Evolutionary conservation across 495 filamentous ascomycete genomes (phyloP).

Genomic region (Friedmanniomyces simplex): DNA sequence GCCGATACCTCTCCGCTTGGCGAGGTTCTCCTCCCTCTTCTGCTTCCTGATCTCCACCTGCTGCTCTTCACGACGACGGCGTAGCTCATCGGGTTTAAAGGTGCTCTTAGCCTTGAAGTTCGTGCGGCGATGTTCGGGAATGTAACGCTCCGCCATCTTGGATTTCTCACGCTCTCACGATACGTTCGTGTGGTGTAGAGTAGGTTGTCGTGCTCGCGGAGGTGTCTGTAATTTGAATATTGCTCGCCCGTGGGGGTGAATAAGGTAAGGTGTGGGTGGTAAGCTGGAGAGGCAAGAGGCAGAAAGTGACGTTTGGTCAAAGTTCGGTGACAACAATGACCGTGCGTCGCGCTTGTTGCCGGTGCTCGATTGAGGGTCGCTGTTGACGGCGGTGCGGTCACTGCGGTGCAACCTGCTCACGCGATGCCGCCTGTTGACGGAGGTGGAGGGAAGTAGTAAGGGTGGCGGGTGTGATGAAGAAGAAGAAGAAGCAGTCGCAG

Average conservation of each 20-base stretch:
- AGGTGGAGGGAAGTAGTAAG: too few species aligned
- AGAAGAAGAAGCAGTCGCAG: too few species aligned
- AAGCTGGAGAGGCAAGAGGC: not conserved
- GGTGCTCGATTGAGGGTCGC: too few species aligned
- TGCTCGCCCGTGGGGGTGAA: constrained; percentile 4
- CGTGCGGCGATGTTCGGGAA: constrained; percentile 96
- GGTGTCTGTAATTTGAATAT: too few species aligned
- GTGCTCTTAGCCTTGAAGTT: constrained; percentile 98
- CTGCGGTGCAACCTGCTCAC: too few species aligned
- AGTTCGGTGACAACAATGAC: not conserved
- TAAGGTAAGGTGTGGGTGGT: not conserved
- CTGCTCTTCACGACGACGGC: constrained; percentile 95
- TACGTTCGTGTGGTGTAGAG: not conserved
- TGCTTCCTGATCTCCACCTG: constrained; percentile 98
- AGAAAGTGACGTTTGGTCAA: not conserved
- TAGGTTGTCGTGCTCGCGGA: not conserved
- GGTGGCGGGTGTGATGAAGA: too few species aligned
- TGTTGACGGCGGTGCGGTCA: too few species aligned
- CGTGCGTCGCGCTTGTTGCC: too few species aligned
- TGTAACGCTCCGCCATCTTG: constrained; percentile 91
- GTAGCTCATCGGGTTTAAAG: constrained; percentile 97
- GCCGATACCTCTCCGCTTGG: constrained; percentile 91
- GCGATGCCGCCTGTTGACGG: too few species aligned
- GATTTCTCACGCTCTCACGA: constrained; percentile 29
- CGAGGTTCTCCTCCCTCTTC: constrained; percentile 96